Evolutionary conservation across 352 stramenopile species (phyloP), one percentile per base, ranked within the genome.

Genomic region (Phytophthora agathidicida): DNA sequence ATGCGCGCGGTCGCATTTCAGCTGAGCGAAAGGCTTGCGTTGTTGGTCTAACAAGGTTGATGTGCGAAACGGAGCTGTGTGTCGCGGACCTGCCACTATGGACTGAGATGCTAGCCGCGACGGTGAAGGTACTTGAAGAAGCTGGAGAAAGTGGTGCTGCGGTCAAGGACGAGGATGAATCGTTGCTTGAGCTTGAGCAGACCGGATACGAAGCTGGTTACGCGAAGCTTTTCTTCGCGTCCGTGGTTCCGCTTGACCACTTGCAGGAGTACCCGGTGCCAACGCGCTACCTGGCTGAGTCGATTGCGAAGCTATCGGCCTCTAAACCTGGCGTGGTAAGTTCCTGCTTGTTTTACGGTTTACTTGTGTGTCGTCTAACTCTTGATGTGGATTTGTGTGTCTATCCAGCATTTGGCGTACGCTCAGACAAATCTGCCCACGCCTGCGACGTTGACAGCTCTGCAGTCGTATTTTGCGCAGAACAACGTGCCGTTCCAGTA

Each of bases 201-300:
- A 91, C 88, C 3, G 84, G 89, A 20, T 99, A 98, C 60, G 94
- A 98, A 83, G 87, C 94, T 28, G 90, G 91, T 7, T 98, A 96
- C 72, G 97, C 94, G 11, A 93, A 95, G 52, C 70, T 99, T 14
- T 93, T 96, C 55, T 98, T 98, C 72, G 95, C 94, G 8, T 90
- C 83, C 1, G 80, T 91, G 28, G 79, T 87, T 30, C 61, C 78
- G 1, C 78, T 93, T 43, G 96, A 99, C 71, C 81, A 88, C 23
- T 88, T 98, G 51, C 57, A 77, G 13, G 85, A 97, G 43, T 87
- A 97, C 59, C 64, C 74, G 0, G 46, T 65, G 5, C 55, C 77
- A 33, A 80, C 80, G 36, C 75, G 75, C 35, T 93, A 89, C 41
- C 63, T 93, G 52, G 73, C 75, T 4, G 78, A 89, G 27, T 88